Base-by-base conservation (phyloP, 139 green algal genomes). In the Parachlorella kessleri region DNA sequence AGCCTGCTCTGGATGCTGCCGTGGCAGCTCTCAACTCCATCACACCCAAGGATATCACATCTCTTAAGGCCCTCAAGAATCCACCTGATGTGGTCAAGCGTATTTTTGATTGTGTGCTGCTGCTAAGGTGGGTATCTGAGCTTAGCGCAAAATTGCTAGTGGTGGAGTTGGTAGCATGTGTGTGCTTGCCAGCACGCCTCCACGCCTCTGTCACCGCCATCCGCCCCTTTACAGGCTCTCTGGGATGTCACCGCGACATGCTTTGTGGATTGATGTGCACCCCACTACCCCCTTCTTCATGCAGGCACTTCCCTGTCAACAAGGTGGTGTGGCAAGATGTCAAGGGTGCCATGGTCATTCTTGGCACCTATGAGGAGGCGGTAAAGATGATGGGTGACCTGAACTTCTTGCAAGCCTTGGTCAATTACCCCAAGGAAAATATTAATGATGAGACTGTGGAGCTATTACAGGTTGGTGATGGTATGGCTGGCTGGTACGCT, bases 361-460 rank as follows among this genome's bases (percentile, higher is more conserved):
- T 74, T 28, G 94, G 92, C 40, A 93, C 85, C 24, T 98, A 98
- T 80, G 89, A 94, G 30, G 90, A 93, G 70, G 80, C 90, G 6
- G 90, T 97, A 10, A 94, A 94, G 81, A 98, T 99, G 95, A 98
- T 98, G 95, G 87, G 89, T 55, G 93, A 98, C 84, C 94, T 94
- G 80, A 86, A 78, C 74, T 98, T 99, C 90, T 85, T 98, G 66
- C 79, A 81, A 66, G 75, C 88, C 9, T 88, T 98, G 55, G 87
- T 97, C 71, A 96, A 97, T 81, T 98, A 98, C 81, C 87, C 95
- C 70, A 98, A 98, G 91, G 93, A 97, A 84, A 84, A 77, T 35
- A 98, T 98, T 79, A 97, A 93, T 76, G 94, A 98, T 69, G 94
- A 98, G 85, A 97, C 93, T 1, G 88, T 95, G 36, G 93, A 97